Evolutionary conservation across 305 asterid species (phyloP).

Genomic region (Andrographis paniculata): DNA sequence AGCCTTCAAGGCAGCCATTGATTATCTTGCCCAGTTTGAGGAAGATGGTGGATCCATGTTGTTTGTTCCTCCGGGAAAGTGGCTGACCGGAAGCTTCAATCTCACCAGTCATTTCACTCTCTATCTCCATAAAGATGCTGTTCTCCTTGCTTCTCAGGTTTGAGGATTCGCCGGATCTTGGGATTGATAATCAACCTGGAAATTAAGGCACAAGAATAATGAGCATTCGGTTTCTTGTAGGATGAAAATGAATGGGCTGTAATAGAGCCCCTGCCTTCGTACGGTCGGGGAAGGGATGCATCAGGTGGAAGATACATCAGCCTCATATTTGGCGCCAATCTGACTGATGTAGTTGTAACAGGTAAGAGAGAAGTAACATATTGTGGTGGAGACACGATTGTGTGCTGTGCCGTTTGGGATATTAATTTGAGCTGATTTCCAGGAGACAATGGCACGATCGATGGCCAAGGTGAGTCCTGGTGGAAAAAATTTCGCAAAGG

Average conservation of each 20-base stretch:
- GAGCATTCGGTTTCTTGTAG: slow-evolving; percentile 23
- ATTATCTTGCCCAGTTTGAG: slow-evolving; percentile 43
- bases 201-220: background rate
- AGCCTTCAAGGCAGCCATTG: slow-evolving; percentile 64
- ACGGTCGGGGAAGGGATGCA: slow-evolving; percentile 88
- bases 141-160: slow-evolving; percentile 89
- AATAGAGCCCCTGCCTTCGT: slow-evolving; percentile 82
- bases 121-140: slow-evolving; percentile 59
- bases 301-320: slow-evolving; percentile 78
- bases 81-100: slow-evolving; percentile 90
- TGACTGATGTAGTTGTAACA: slow-evolving; percentile 83
- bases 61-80: slow-evolving; percentile 80
- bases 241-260: slow-evolving; percentile 75
- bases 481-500: slow-evolving; percentile 76
- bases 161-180: background rate
- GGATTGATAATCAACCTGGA: background rate
- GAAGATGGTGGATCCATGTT: slow-evolving; percentile 73
- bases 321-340: slow-evolving; percentile 78
- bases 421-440: slow-evolving; percentile 16
- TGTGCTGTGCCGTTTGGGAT: background rate
- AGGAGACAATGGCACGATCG: slow-evolving; percentile 91
- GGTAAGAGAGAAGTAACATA: slow-evolving; percentile 27
- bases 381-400: background rate
- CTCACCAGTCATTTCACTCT: slow-evolving; percentile 92
- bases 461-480: slow-evolving; percentile 93